A percentile compares a stretch with the other conserved stretches of the same genome.
phyloP scores from a whole-genome alignment of 768 basidiomycete genomes.

The Austroboletus eburneus region DNA sequence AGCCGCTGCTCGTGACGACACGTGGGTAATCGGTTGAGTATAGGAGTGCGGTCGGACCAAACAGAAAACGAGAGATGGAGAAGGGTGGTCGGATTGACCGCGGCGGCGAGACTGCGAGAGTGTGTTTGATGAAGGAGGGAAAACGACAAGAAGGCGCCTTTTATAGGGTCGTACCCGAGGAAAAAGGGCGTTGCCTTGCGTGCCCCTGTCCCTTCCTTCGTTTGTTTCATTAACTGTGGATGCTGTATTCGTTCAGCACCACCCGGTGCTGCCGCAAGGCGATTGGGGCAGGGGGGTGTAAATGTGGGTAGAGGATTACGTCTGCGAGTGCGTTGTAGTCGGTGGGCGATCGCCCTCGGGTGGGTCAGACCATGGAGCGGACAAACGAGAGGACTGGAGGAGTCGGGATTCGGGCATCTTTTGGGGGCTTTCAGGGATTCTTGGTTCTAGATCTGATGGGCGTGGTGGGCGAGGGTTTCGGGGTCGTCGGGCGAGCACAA shows the following conservation, averaged over 20 bases:
- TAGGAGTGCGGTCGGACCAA: neutral
- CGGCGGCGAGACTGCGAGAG: constrained; percentile 1
- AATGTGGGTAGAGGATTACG: constrained; percentile 9
- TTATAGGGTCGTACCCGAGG: constrained; percentile 11
- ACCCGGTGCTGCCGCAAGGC: constrained; percentile 5
- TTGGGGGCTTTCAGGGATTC: neutral
- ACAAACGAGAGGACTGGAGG: neutral
- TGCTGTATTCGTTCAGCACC: neutral
- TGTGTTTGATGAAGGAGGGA: neutral
- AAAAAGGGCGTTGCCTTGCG: constrained; percentile 6
- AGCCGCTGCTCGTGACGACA: neutral
- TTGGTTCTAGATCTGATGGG: neutral
- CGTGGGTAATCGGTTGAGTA: constrained; percentile 1
- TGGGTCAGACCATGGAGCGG: neutral
- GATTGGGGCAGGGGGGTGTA: constrained; percentile 16
- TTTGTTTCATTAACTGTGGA: neutral
- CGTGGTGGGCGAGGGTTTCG: neutral
- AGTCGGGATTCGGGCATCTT: neutral
- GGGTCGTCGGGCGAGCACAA: neutral
- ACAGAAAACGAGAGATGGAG: neutral
- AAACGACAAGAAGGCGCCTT: neutral
- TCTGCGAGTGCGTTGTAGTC: constrained; percentile 1
- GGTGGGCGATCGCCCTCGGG: neutral
- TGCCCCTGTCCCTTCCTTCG: neutral
- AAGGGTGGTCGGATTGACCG: neutral